Evolutionary conservation across 176 grass and related monocot species (phyloP), one percentile per base, ranked within the genome.

Genomic region (Stipa capillata): DNA sequence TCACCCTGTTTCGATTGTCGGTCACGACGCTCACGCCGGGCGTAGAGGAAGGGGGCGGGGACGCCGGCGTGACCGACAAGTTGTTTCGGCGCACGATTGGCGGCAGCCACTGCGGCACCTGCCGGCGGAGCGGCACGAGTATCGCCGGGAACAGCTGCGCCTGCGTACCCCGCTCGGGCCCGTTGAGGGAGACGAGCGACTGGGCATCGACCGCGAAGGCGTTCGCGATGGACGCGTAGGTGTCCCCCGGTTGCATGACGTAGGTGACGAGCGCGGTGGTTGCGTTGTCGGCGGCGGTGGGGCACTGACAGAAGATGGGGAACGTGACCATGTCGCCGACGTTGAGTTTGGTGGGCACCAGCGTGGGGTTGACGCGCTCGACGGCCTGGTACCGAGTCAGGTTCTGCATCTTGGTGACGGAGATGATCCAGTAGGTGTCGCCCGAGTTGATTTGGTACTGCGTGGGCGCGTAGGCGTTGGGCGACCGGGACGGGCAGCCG

Each of bases 281-380:
- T 35, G 76, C 59, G 71, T 73, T 81, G n/a, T 49, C 67, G 7
- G 35, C 74, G 54, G 14, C 5, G 18, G 23, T 27, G 4, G 83
- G 95, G 85, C 95, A 98, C 92, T 92, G 95, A 83, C 95, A 97
- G 76, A 98, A 98, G 76, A 98, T 39, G 31, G 95, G 95, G 84
- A 98, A 94, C 16, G 44, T 86, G 80, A 90, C 73, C 71, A 98
- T 87, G 82, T 15, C 69, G 54, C 92, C 95, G 77, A 92, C 25
- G 13, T 18, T 0, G 64, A 98, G 85, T 31, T 94, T 16, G 53
- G 72, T 86, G 17, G 85, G 63, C 54, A 90, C 77, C 27, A 94
- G 73, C 14, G 25, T 60, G 4, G 95, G 95, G 50, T 98, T 98
- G 2, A 98, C 92, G 68, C 93, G 73, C 78, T 90, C 80, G 42